Percentiles rank a stretch among this genome's conserved stretches.
These are phyloP conservation scores for Asterophora lycoperdoides DNA, from an alignment of 768 basidiomycete species.

Conservation along the genomic window DNA sequence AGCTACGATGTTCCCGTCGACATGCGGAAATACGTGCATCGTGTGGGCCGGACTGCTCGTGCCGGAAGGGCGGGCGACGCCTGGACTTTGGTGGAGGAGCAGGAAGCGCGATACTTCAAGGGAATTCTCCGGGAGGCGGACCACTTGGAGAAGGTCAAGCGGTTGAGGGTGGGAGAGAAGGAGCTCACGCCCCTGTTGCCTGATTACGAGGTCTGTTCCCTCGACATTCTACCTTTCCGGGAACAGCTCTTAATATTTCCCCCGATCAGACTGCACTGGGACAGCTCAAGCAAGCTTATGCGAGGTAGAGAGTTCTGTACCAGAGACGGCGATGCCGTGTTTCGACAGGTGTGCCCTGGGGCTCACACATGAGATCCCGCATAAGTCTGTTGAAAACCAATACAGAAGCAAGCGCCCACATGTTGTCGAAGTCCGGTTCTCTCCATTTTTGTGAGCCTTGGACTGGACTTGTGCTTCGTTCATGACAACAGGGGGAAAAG, in stretches of 20 bases:
- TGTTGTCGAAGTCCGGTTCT: too few species aligned
- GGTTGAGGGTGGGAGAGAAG: constrained; percentile 57
- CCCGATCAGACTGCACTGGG: constrained; percentile 32
- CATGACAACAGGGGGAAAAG: too few species aligned
- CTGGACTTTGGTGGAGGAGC: constrained; percentile 95
- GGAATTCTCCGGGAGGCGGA: constrained; percentile 67
- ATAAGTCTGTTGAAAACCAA: too few species aligned
- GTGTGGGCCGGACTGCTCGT: constrained; percentile 93
- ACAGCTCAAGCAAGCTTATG: constrained; percentile 37
- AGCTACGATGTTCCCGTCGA: constrained; percentile 97
- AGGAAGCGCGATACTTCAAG: constrained; percentile 90
- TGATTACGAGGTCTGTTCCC: constrained; percentile 61
- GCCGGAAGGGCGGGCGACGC: constrained; percentile 87
- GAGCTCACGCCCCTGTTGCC: constrained; percentile 52
- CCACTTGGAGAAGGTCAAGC: constrained; percentile 67
- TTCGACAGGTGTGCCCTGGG: too few species aligned
- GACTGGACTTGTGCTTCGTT: too few species aligned
- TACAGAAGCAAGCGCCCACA: too few species aligned
- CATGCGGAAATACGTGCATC: constrained; percentile 97
- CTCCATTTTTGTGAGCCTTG: too few species aligned
- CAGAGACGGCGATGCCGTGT: too few species aligned
- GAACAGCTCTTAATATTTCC: background rate
- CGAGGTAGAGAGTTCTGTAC: constrained; percentile 21
- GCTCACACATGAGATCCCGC: too few species aligned
- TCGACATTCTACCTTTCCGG: background rate